Percentiles rank a stretch among this genome's conserved stretches.
phyloP scores from a whole-genome alignment of 2,329 filamentous ascomycete species.

The Rutstroemia sp. region DNA sequence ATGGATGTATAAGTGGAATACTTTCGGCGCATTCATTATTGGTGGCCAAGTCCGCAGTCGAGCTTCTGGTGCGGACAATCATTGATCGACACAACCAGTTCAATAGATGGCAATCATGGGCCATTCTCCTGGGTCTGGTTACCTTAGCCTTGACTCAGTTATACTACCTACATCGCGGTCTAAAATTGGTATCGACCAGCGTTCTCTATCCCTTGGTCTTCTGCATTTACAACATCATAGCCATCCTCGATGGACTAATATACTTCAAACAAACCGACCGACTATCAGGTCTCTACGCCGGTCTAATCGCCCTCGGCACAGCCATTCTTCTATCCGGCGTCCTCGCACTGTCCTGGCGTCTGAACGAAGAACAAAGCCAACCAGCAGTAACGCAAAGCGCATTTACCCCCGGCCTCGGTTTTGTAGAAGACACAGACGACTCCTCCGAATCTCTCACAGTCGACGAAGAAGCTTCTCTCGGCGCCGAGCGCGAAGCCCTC shows the following conservation, averaged over 20 bases:
- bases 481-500: conserved; percentile 24
- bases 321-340: conserved; percentile 81
- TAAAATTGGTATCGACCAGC: conserved; percentile 92
- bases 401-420: conserved; percentile 73
- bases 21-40: conserved; percentile 89
- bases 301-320: conserved; percentile 80
- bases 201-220: conserved; percentile 96
- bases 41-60: conserved; percentile 92
- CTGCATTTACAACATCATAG: conserved; percentile 98
- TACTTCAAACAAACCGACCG: conserved; percentile 88
- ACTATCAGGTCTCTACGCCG: conserved; percentile 67
- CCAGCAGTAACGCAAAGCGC: conserved; percentile 57
- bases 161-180: conserved; percentile 88
- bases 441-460: conserved; percentile 41
- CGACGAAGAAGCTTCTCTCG: conserved; percentile 28
- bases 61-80: conserved; percentile 81
- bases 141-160: conserved; percentile 80
- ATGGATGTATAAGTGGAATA: conserved; percentile 85
- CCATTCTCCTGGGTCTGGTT: conserved; percentile 76
- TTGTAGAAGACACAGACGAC: conserved; percentile 62
- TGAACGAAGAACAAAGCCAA: conserved; percentile 67
- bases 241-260: conserved; percentile 92
- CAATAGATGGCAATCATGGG: conserved; percentile 90
- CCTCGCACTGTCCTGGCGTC: conserved; percentile 84
- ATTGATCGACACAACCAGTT: conserved; percentile 88